Base-by-base conservation (phyloP, 139 green algal genomes). In the Yamagishiella unicocca region DNA sequence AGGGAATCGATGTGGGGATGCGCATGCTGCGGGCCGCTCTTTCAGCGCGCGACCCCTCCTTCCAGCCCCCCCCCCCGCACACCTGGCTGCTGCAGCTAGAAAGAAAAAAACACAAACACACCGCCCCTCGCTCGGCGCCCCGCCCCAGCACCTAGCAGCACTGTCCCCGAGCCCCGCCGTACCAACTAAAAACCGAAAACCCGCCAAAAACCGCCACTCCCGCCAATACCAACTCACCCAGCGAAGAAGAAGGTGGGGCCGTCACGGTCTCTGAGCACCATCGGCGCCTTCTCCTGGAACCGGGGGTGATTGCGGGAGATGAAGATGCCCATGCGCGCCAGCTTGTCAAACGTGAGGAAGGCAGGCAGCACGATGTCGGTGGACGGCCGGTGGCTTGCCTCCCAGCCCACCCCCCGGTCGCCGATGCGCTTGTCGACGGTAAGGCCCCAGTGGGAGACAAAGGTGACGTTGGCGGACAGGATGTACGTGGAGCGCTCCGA, bases 371-470 rank as follows among this genome's bases (percentile, higher is more conserved):
- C 77, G 37, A 85, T 62, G 58, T 85, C 78, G 17, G 78, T 85
- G 29, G 61, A 40, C 22, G 74, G 74, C 29, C 78, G 78, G 78
- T 85, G 78, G 14, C 17, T 40, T 40, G 58, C 27, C 21, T 7
- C 40, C 78, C 82, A 66, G 46, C 81, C 46, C 35, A 70, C n/a
- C n/a, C n/a, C n/a, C n/a, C n/a, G n/a, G n/a, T n/a, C n/a, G n/a
- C n/a, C 76, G 38, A 40, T 33, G 35, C 24, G 54, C 50, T 55
- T 62, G 50, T 84, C 62, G 14, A 42, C 40, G 4, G 81, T 33
- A 25, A 89, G 83, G 3, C 88, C 88, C 88, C 88, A 91, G 73
- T 91, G 88, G 4, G 83, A 88, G 8, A 89, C 46, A 76, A 87
- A 91, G 2, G 88, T 91, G 14, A 76, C 54, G 40, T 89, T 89